Evolutionary conservation across 108 stramenopile genomes (phyloP).

Genomic region (Thalassiosira profunda): DNA sequence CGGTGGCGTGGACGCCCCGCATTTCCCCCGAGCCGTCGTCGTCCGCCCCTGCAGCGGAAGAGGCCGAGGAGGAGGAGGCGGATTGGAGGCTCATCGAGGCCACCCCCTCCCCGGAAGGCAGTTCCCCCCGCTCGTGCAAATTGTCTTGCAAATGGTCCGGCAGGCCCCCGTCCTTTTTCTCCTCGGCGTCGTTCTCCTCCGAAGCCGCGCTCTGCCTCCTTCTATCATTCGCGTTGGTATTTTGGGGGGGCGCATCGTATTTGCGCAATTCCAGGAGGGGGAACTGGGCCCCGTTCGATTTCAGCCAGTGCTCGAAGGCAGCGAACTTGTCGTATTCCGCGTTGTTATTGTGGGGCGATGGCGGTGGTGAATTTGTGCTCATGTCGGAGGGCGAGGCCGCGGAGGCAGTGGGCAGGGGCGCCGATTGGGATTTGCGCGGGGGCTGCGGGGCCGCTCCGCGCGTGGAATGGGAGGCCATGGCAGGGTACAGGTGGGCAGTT

Average conservation of each 20-base stretch:
- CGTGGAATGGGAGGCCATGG: too few relatives aligned
- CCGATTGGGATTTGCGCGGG: too few relatives aligned
- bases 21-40: conserved; percentile 88
- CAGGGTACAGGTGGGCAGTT: too few relatives aligned
- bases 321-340: conserved; percentile 68
- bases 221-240: background rate
- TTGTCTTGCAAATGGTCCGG: too few relatives aligned
- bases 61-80: background rate
- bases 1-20: conserved; percentile 95
- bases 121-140: too few relatives aligned
- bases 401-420: too few relatives aligned
- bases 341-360: background rate
- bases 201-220: background rate
- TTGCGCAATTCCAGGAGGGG: conserved; percentile 68
- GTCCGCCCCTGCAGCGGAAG: too few relatives aligned
- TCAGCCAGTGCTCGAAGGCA: conserved; percentile 82
- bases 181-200: conserved; percentile 42
- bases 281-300: conserved; percentile 85
- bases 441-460: too few relatives aligned
- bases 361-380: background rate
- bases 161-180: conserved; percentile 72
- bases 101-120: background rate
- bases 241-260: conserved; percentile 38
- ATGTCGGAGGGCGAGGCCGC: conserved; percentile 1
- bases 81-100: conserved; percentile 15